Base-by-base conservation (phyloP, 352 stramenopile species). In the Phytopythium vexans region DNA sequence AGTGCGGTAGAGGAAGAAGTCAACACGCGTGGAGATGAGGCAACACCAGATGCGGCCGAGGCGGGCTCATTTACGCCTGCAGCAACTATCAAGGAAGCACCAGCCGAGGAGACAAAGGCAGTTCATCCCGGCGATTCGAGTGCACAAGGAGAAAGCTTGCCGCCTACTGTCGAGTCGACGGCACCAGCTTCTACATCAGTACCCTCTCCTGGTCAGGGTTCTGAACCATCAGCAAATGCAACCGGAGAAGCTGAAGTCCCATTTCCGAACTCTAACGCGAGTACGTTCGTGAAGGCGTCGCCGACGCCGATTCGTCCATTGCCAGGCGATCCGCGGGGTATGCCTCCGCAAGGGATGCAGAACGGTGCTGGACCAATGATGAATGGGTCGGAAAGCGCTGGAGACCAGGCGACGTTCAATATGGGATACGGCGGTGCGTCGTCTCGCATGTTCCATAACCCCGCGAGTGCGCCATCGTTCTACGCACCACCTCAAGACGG, bases 251-350 rank as follows among this genome's bases (percentile, higher is more conserved):
- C 37, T 6, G 38, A 37, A 16, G 37, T 43, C 1, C 16, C 37
- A 3, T 54, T 54, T 45, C 36, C 21, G 21, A 54, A 54, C 7
- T 15, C 36, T 21, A 6, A 16, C 12, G n/a, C 35, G 12, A 37
- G 36, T 5, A 81, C 81, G 15, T 89, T 89, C 58, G 52, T 91
- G 27, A 72, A 80, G n/a, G 64, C 77, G 5, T 68, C 70, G 31
- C 82, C 80, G 10, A 92, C 82, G 33, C 82, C 82, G 8, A 92
- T 92, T 60, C 82, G 82, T 4, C 82, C 82, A 14, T 48, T 92
- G 21, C 55, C 77, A 35, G 80, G 78, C 31, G 82, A 92, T 50
- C 82, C 82, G 38, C 79, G 82, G 47, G 57, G 65, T 0, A 46
- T 74, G 36, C 62, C 35, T 21, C 15, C 42, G 15, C 55, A 64